phyloP scores from a whole-genome alignment of 305 asterid genomes.

The Euphrasia arctica region DNA sequence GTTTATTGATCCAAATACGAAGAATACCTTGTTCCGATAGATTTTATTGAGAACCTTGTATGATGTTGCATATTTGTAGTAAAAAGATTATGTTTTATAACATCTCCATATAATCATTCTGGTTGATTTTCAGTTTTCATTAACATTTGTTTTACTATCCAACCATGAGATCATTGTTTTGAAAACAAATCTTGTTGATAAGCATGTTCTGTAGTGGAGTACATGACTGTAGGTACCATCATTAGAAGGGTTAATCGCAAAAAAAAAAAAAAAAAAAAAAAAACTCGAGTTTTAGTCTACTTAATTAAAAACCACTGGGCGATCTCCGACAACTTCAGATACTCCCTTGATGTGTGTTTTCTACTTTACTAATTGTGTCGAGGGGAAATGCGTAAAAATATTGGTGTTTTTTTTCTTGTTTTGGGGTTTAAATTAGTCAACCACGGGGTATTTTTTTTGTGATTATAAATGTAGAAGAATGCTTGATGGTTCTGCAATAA shows the following conservation, averaged over 20 bases:
- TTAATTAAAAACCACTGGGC: background rate
- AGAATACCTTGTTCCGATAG: background rate
- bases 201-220: background rate
- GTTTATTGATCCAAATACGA: background rate
- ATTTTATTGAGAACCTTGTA: background rate
- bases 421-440: background rate
- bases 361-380: background rate
- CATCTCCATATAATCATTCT: background rate
- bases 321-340: background rate
- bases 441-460: background rate
- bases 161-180: too few relatives aligned
- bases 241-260: background rate
- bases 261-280: background rate
- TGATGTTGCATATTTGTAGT: background rate
- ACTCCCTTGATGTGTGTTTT: background rate
- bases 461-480: background rate
- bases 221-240: slow-evolving; percentile 2
- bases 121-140: background rate
- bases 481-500: background rate
- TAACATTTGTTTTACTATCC: too few relatives aligned
- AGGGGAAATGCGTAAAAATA: background rate
- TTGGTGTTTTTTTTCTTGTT: background rate
- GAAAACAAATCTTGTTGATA: background rate
- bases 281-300: background rate
- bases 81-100: background rate